Percentiles rank a stretch among this genome's conserved stretches.
phyloP scores from a whole-genome alignment of 371 early-diverging fungal genomes.

The Mycotypha africana region DNA sequence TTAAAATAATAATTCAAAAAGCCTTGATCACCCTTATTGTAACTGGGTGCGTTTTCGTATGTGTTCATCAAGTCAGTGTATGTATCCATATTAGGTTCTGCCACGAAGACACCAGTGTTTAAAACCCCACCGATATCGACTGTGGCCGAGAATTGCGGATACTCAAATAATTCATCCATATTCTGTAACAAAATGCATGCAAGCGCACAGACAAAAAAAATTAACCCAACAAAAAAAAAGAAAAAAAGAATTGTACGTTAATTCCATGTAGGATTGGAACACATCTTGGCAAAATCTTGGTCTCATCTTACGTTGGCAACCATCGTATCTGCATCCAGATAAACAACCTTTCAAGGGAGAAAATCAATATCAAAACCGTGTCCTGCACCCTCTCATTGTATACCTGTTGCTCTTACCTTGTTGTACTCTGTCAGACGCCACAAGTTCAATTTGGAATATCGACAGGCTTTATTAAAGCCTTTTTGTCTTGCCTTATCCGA shows the following conservation, averaged over 20 bases:
- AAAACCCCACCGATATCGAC: conserved; percentile 30
- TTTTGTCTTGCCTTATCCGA: conserved; percentile 18
- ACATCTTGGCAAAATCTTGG: too few species aligned
- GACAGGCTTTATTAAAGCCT: conserved; percentile 33
- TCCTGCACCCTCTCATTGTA: too few species aligned
- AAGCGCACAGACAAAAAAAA: background rate
- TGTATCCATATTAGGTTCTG: conserved; percentile 22
- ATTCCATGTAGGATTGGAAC: background rate
- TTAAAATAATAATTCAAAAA: conserved; percentile 34
- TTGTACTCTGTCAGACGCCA: conserved; percentile 30
- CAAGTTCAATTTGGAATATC: conserved; percentile 31
- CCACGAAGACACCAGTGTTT: conserved; percentile 36
- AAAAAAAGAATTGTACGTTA: too few species aligned
- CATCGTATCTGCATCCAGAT: conserved; percentile 35
- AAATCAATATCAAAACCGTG: background rate
- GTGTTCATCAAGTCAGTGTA: conserved; percentile 19
- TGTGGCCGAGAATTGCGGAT: conserved; percentile 26
- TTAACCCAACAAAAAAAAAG: too few species aligned
- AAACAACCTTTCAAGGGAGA: conserved; percentile 18
- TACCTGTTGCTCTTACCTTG: conserved; percentile 14
- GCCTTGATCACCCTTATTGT: conserved; percentile 34
- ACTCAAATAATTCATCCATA: conserved; percentile 28
- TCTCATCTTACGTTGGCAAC: conserved; percentile 23
- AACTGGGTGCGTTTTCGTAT: conserved; percentile 24
- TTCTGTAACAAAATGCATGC: background rate